These are phyloP conservation scores for Meripilus lineatus DNA, from an alignment of 1,284 basidiomycete species.

Conservation along the genomic window DNA sequence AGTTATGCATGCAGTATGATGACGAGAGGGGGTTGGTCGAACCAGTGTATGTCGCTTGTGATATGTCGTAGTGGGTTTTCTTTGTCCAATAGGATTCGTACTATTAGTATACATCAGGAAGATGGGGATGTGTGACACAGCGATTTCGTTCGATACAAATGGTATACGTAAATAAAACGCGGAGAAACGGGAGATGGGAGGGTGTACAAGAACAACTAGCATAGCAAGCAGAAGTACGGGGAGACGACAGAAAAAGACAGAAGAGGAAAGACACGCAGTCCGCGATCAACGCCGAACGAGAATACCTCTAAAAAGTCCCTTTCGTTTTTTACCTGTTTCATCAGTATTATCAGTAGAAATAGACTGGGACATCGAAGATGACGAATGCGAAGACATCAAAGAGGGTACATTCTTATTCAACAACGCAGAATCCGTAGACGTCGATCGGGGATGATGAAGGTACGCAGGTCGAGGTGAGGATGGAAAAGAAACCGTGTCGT, in stretches of 20 bases:
- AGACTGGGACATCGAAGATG: not conserved
- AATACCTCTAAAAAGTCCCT: conserved; percentile 1
- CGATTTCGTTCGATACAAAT: too few species aligned
- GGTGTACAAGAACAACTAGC: not conserved
- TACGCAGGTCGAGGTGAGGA: conserved; percentile 9
- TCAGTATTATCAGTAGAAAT: conserved; percentile 1
- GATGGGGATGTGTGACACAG: too few species aligned
- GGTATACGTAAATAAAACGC: not conserved
- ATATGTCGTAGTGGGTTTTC: too few species aligned
- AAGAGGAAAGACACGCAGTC: not conserved
- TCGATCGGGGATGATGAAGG: conserved; percentile 23
- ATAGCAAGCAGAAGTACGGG: not conserved
- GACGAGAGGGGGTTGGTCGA: too few species aligned
- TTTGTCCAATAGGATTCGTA: too few species aligned
- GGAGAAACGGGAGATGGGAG: not conserved
- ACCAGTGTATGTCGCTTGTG: too few species aligned
- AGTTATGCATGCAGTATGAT: too few species aligned
- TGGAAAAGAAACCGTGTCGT: conserved; percentile 3
- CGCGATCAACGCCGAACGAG: not conserved
- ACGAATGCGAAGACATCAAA: not conserved
- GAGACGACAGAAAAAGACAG: not conserved
- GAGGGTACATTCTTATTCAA: conserved; percentile 7
- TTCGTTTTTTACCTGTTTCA: conserved; percentile 5
- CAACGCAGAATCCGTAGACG: conserved; percentile 42
- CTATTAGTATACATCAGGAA: too few species aligned